A percentile compares a stretch with the other conserved stretches of the same genome.
Conservation (phyloP, 2,329 filamentous ascomycete genomes). For the Trichophyton verrucosum region DNA sequence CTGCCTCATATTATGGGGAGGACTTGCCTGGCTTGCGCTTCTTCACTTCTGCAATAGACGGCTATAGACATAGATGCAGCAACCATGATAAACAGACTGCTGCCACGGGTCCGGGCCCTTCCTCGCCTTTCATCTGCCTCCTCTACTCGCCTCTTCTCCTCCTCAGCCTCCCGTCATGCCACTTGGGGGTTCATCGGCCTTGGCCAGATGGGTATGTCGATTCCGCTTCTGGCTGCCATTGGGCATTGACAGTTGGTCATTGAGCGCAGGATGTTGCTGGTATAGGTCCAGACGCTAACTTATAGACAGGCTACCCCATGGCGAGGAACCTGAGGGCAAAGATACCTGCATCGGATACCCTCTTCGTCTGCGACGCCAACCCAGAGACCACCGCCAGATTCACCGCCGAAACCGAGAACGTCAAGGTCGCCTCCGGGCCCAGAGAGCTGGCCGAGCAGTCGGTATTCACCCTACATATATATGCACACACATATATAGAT, state of each 20-base stretch:
- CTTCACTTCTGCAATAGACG: no score
- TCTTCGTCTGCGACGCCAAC: slow-evolving; percentile 57
- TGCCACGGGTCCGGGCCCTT: not conserved
- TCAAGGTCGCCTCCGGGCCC: slow-evolving; percentile 46
- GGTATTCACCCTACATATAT: slow-evolving; percentile 38
- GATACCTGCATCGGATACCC: slow-evolving; percentile 48
- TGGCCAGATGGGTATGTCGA: slow-evolving; percentile 47
- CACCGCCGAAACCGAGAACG: slow-evolving; percentile 40
- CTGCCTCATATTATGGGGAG: no score
- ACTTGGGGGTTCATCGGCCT: slow-evolving; percentile 50
- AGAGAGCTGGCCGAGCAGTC: slow-evolving; percentile 54
- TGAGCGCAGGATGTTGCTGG: no score
- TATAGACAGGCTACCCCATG: slow-evolving; percentile 55
- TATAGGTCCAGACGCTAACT: no score
- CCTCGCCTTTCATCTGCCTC: not conserved
- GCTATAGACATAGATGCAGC: not conserved
- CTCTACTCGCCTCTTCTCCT: slow-evolving; percentile 32
- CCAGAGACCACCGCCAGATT: slow-evolving; percentile 44
- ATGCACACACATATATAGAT: not conserved
- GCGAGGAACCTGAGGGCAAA: slow-evolving; percentile 58
- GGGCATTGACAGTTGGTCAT: not conserved
- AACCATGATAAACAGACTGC: not conserved
- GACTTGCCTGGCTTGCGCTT: no score
- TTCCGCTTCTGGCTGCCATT: not conserved
- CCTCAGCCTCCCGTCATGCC: slow-evolving; percentile 32